phyloP scores from a whole-genome alignment of 2,329 filamentous ascomycete genomes.

The Byssoonygena ceratinophila region DNA sequence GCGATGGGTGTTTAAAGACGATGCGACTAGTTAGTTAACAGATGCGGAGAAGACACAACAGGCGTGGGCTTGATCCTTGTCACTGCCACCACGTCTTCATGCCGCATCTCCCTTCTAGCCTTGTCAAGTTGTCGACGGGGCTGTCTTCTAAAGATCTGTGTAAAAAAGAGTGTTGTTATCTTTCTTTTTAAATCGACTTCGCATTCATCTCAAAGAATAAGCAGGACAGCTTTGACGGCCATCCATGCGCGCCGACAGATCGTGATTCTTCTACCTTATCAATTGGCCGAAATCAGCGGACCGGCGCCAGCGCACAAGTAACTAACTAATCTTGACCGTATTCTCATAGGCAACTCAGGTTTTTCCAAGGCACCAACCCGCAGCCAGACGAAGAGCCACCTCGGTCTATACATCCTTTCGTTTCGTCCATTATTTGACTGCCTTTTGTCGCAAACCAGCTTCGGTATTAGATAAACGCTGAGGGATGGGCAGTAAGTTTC shows the following conservation, averaged over 20 bases:
- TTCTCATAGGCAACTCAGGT: too few species aligned
- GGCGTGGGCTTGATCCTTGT: background rate
- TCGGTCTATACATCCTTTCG: background rate
- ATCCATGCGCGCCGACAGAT: background rate
- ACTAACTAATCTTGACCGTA: too few species aligned
- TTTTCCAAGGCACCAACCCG: too few species aligned
- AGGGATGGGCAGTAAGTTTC: background rate
- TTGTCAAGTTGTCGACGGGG: slow-evolving; percentile 2
- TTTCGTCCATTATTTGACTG: too few species aligned
- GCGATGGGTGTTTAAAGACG: too few species aligned
- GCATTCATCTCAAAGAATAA: background rate
- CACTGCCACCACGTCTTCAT: slow-evolving; percentile 1
- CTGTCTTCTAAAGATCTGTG: background rate
- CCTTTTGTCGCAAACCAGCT: too few species aligned
- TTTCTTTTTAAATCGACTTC: background rate
- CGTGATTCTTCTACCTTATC: background rate
- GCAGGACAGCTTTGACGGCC: background rate
- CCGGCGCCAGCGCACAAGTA: background rate
- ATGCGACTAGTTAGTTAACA: background rate
- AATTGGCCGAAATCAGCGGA: background rate
- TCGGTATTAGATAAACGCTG: background rate
- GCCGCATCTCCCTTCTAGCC: background rate
- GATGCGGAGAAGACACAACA: background rate
- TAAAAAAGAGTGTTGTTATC: background rate
- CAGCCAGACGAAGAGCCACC: too few species aligned